Conservation (phyloP, 169 alveolate species). For the Eimeria falciformis region DNA sequence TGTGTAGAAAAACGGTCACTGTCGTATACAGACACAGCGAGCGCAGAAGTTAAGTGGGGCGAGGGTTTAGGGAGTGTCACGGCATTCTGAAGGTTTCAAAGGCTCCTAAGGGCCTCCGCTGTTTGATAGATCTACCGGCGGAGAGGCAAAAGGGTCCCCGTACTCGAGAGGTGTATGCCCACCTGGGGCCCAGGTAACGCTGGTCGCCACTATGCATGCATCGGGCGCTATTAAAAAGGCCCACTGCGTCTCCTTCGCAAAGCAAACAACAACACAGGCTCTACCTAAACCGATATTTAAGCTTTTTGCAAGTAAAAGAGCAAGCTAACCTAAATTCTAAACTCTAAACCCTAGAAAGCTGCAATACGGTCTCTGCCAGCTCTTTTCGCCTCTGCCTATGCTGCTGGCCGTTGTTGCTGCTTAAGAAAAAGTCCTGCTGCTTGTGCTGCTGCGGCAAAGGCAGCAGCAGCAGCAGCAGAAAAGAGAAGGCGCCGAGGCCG, state of each 20-base stretch:
- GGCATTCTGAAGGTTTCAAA: neutral
- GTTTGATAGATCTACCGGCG: conserved; percentile 9
- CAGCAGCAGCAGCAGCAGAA: conserved; percentile 54
- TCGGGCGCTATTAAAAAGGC: neutral
- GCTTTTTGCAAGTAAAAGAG: neutral
- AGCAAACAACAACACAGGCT: neutral
- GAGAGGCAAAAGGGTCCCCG: conserved; percentile 13
- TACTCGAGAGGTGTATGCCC: conserved; percentile 21
- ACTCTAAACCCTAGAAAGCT: neutral
- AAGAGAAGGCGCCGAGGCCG: conserved; percentile 25
- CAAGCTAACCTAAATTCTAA: neutral
- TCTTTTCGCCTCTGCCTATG: neutral
- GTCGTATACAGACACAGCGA: too few relatives aligned
- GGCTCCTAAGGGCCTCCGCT: neutral
- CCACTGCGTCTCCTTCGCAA: neutral
- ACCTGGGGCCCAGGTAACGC: neutral
- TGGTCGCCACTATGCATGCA: neutral
- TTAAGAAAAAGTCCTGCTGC: neutral
- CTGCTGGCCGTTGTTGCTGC: neutral
- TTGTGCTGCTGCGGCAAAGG: neutral
- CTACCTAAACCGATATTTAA: neutral
- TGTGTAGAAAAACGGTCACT: too few relatives aligned
- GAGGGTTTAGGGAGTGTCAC: conserved; percentile 5
- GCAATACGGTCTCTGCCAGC: neutral
- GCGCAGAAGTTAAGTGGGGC: too few relatives aligned